Base-by-base conservation (phyloP, 768 basidiomycete genomes). In the Erythrobasidium yunnanense region DNA sequence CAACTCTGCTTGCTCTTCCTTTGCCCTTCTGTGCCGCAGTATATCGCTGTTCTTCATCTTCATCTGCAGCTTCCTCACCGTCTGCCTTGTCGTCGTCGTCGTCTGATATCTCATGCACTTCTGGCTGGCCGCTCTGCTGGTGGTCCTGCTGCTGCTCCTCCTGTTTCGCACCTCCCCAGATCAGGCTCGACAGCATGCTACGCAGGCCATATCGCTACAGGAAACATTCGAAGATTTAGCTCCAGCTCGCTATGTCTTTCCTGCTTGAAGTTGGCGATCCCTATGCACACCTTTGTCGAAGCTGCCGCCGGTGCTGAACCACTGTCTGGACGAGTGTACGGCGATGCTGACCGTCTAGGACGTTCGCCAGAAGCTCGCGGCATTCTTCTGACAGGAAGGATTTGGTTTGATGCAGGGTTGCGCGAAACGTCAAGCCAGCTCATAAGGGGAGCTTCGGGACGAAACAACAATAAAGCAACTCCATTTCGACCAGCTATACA, bases 1-100 rank as follows among this genome's bases (percentile, higher is more conserved):
- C n/a, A 42, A 42, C n/a, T 11, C 38, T n/a, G 38, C 11, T n/a
- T 11, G 38, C 38, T 42, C n/a, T 27, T 32, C 56, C 56, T 27
- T 58, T 58, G 56, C 56, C 56, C 56, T 58, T 58, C 56, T 58
- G 32, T 20, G 56, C 56, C 23, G 56, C 56, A 17, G 56, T 45
- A 42, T 42, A 47, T 34, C 56, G 56, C 35, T 38, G 56, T 2
- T 7, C 38, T 58, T 27, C 38, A 20, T 52, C 50, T 13, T 52
- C 15, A 30, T 30, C 29, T 55, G 6, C 15, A 22, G 54, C 33
- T 34, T 29, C 6, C 4, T 29, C 25, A 25, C 29, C 5, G 23
- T 32, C 52, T 23, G 22, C 17, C 11, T 32, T 8, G 20, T 63
- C 23, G 6, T 63, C 60, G n/a, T 63, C 60, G 33, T 63, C 60